Conservation (phyloP, 139 green algal species). For the Axilococcus clingmanii region DNA sequence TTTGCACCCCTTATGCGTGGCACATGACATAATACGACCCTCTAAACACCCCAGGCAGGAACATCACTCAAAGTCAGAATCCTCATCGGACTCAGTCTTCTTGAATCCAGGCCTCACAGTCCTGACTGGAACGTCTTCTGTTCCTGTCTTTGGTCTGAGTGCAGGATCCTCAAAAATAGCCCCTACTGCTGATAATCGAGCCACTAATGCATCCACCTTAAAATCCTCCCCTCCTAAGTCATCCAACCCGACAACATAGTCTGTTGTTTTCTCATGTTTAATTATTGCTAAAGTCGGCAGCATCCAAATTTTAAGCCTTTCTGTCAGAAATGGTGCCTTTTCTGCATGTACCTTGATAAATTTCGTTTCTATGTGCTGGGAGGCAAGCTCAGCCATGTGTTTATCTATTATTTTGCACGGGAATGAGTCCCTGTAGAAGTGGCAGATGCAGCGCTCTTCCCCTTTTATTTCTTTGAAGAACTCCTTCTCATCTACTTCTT, state of each 20-base stretch:
- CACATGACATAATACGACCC: too few relatives aligned
- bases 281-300: slow-evolving; percentile 87
- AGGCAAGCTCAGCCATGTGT: slow-evolving; percentile 19
- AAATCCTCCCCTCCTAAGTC: slow-evolving; percentile 65
- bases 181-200: slow-evolving; percentile 8
- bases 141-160: slow-evolving; percentile 10
- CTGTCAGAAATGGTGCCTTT: slow-evolving; percentile 85
- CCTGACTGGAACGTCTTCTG: slow-evolving; percentile 23
- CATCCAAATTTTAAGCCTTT: slow-evolving; percentile 85
- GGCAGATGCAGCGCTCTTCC: slow-evolving; percentile 80
- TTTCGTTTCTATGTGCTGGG: slow-evolving; percentile 69
- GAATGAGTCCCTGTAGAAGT: slow-evolving; percentile 81
- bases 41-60: too few relatives aligned
- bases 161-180: slow-evolving; percentile 19
- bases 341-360: slow-evolving; percentile 92
- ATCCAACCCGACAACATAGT: slow-evolving; percentile 71
- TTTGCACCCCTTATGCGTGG: too few relatives aligned
- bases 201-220: slow-evolving; percentile 11
- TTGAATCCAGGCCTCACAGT: slow-evolving; percentile 21
- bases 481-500: slow-evolving; percentile 72
- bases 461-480: slow-evolving; percentile 95
- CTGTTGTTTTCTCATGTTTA: slow-evolving; percentile 75
- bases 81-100: slow-evolving; percentile 59
- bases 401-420: slow-evolving; percentile 78
- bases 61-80: slow-evolving; percentile 70